phyloP scores from a whole-genome alignment of 768 basidiomycete genomes.

The Russula sp. region DNA sequence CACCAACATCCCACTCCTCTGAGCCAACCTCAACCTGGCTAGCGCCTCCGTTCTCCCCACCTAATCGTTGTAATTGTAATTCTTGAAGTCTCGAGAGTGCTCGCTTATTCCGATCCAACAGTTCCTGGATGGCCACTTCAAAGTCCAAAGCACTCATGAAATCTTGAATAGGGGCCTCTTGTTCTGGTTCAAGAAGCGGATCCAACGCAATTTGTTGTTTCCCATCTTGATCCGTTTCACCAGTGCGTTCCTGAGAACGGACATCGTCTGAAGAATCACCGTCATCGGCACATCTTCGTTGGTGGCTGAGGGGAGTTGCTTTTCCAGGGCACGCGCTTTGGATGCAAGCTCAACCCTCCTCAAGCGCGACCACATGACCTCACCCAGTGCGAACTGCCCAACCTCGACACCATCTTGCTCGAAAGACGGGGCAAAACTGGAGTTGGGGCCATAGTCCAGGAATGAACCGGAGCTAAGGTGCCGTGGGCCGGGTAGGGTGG shows the following conservation, averaged over 20 bases:
- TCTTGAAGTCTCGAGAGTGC: slow-evolving; percentile 64
- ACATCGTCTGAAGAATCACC: slow-evolving; percentile 22
- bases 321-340: slow-evolving; percentile 17
- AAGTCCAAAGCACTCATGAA: slow-evolving; percentile 60
- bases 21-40: slow-evolving; percentile 58
- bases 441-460: slow-evolving; percentile 72
- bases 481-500: slow-evolving; percentile 48
- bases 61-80: slow-evolving; percentile 58
- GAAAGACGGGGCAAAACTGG: slow-evolving; percentile 76
- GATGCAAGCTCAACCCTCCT: slow-evolving; percentile 36
- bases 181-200: slow-evolving; percentile 54
- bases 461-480: slow-evolving; percentile 63
- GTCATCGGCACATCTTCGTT: slow-evolving; percentile 9
- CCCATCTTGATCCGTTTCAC: slow-evolving; percentile 25
- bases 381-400: slow-evolving; percentile 58
- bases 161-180: slow-evolving; percentile 55
- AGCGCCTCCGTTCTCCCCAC: slow-evolving; percentile 44
- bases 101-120: slow-evolving; percentile 61
- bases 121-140: slow-evolving; percentile 64
- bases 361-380: slow-evolving; percentile 53
- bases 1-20: slow-evolving; percentile 83
- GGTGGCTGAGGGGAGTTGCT: neutral
- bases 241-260: slow-evolving; percentile 23
- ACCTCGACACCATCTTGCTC: slow-evolving; percentile 75
- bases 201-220: slow-evolving; percentile 47